These are phyloP conservation scores for Picea sitchensis DNA, from an alignment of 75 land plant species.

Conservation along the genomic window DNA sequence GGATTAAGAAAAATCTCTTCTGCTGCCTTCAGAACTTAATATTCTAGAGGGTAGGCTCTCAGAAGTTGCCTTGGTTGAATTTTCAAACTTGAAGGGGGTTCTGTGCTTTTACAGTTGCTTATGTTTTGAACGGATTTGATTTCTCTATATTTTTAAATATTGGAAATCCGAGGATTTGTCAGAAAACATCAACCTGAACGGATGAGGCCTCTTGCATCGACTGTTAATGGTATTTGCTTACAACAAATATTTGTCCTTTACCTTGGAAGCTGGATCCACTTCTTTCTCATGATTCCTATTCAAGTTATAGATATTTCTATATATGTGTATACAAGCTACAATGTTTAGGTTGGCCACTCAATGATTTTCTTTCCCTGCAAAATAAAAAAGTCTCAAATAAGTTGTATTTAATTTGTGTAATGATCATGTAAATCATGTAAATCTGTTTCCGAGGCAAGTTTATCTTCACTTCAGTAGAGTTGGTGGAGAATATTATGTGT, in stretches of 20 bases:
- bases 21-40: too few species aligned
- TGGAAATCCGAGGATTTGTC: not conserved
- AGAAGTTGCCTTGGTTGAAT: too few species aligned
- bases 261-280: not conserved
- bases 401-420: not conserved
- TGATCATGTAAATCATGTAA: not conserved
- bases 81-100: too few species aligned
- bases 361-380: not conserved
- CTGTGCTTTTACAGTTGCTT: too few species aligned
- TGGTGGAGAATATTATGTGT: slow-evolving; percentile 6
- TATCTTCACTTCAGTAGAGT: not conserved
- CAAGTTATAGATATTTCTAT: not conserved
- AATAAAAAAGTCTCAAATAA: too few species aligned
- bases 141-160: too few species aligned
- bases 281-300: not conserved
- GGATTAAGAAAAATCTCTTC: too few species aligned
- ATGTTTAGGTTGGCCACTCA: too few species aligned
- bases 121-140: too few species aligned
- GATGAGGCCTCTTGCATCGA: not conserved
- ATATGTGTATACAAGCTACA: not conserved
- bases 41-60: too few species aligned
- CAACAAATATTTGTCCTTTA: not conserved
- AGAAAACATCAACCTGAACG: too few species aligned
- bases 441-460: not conserved
- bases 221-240: not conserved